Conservation (phyloP, 2,329 filamentous ascomycete genomes). For the Colletotrichum tanaceti region DNA sequence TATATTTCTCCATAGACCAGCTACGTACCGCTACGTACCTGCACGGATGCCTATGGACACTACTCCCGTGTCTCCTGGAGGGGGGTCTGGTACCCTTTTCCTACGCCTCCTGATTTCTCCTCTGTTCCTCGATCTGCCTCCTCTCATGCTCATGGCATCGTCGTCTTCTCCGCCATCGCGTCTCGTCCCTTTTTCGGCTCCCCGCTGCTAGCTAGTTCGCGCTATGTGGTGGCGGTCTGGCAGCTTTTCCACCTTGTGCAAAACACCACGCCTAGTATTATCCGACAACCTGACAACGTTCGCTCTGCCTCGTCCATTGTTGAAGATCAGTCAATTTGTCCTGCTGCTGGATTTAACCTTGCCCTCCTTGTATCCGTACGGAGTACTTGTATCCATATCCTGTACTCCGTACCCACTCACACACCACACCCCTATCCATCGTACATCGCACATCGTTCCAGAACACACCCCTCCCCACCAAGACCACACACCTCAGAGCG, state of each 20-base stretch:
- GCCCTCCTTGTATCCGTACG: not conserved
- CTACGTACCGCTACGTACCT: too few relatives aligned
- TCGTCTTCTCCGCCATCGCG: conserved; percentile 11
- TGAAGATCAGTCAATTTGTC: not conserved
- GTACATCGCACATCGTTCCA: too few relatives aligned
- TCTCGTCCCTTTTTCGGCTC: conserved; percentile 37
- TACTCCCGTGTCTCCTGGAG: too few relatives aligned
- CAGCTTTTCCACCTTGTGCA: conserved; percentile 3
- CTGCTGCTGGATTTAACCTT: not conserved
- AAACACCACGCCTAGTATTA: not conserved
- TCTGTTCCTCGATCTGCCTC: conserved; percentile 33
- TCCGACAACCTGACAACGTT: not conserved
- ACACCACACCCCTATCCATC: not conserved
- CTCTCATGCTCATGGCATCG: conserved; percentile 44
- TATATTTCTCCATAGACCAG: not conserved
- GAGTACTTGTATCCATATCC: too few relatives aligned
- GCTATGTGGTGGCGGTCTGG: conserved; percentile 5
- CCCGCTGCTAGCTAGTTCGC: conserved; percentile 3
- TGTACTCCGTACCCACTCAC: not conserved
- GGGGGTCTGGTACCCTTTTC: not conserved
- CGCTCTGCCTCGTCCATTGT: not conserved
- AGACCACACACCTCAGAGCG: conserved; percentile 15
- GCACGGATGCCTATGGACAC: too few relatives aligned
- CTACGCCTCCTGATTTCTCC: not conserved
- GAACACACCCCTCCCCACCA: not conserved